These are phyloP conservation scores for Iris pallida DNA, from an alignment of 116 monocot genomes.

Conservation along the genomic window DNA sequence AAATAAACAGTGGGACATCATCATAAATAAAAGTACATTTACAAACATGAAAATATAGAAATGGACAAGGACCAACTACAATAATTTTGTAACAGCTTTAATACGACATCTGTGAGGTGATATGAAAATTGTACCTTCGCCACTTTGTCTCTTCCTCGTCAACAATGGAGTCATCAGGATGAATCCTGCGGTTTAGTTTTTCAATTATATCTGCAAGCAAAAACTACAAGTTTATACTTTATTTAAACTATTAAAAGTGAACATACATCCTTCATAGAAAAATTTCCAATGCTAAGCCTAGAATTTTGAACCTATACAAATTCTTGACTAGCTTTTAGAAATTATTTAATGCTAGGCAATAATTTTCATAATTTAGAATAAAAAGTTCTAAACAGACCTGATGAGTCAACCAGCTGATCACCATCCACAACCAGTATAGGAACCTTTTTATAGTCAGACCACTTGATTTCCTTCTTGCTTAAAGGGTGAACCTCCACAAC, in stretches of 20 bases:
- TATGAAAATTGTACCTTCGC: constrained; percentile 47
- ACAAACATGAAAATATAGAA: too few species aligned
- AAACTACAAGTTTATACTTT: constrained; percentile 1
- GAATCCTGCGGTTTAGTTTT: constrained; percentile 48
- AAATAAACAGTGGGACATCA: too few species aligned
- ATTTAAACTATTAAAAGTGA: not conserved
- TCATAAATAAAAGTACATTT: too few species aligned
- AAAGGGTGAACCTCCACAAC: constrained; percentile 8
- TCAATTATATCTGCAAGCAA: constrained; percentile 70
- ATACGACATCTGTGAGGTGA: not conserved
- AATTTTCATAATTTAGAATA: not conserved
- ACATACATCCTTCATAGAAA: not conserved
- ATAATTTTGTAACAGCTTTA: too few species aligned
- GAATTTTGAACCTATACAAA: too few species aligned
- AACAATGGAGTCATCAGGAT: constrained; percentile 29
- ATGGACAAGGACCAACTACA: too few species aligned
- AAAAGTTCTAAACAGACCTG: constrained; percentile 44
- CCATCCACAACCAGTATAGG: constrained; percentile 82
- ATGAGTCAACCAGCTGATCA: constrained; percentile 66
- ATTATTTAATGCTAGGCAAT: not conserved
- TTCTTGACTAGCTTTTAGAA: too few species aligned
- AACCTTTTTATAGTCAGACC: constrained; percentile 90
- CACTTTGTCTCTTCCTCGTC: constrained; percentile 80
- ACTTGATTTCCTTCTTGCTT: constrained; percentile 81
- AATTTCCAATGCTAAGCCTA: not conserved